Evolutionary conservation across 805 yeast species (phyloP).

Genomic region (Nakazawaea laoshanensis): DNA sequence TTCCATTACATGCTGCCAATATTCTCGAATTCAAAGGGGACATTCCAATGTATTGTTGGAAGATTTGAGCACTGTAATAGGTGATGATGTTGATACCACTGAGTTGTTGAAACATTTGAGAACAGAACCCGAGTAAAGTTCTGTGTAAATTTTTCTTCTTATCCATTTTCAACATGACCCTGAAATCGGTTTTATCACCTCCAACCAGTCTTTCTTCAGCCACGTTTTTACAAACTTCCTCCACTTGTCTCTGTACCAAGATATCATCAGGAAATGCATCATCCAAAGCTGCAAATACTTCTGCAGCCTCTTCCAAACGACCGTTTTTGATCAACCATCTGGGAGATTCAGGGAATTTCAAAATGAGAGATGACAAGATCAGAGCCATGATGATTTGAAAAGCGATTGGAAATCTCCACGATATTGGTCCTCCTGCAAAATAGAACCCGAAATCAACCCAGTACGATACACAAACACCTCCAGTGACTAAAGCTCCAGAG

Average conservation of each 20-base stretch:
- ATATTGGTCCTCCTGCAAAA: slow-evolving; percentile 24
- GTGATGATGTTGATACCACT: slow-evolving; percentile 50
- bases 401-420: slow-evolving; percentile 39
- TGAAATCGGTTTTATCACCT: slow-evolving; percentile 19
- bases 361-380: slow-evolving; percentile 18
- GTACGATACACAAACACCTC: slow-evolving; percentile 35
- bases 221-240: slow-evolving; percentile 14
- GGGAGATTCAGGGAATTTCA: slow-evolving; percentile 39
- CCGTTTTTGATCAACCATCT: slow-evolving; percentile 43
- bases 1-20: slow-evolving; percentile 36
- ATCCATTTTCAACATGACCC: slow-evolving; percentile 29
- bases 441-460: slow-evolving; percentile 35
- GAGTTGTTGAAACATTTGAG: slow-evolving; percentile 40
- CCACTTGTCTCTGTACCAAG: slow-evolving; percentile 11
- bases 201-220: slow-evolving; percentile 14
- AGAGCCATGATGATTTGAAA: slow-evolving; percentile 32
- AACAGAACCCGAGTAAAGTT: slow-evolving; percentile 31
- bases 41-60: slow-evolving; percentile 38
- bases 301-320: slow-evolving; percentile 30
- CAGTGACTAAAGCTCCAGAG: slow-evolving; percentile 29
- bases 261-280: slow-evolving; percentile 16
- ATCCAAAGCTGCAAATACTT: slow-evolving; percentile 28
- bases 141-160: slow-evolving; percentile 39
- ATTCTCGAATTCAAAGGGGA: slow-evolving; percentile 29
- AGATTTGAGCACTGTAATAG: slow-evolving; percentile 51